These are phyloP conservation scores for Leucocoprinus sp. DNA, from an alignment of 768 basidiomycete species.

Conservation along the genomic window DNA sequence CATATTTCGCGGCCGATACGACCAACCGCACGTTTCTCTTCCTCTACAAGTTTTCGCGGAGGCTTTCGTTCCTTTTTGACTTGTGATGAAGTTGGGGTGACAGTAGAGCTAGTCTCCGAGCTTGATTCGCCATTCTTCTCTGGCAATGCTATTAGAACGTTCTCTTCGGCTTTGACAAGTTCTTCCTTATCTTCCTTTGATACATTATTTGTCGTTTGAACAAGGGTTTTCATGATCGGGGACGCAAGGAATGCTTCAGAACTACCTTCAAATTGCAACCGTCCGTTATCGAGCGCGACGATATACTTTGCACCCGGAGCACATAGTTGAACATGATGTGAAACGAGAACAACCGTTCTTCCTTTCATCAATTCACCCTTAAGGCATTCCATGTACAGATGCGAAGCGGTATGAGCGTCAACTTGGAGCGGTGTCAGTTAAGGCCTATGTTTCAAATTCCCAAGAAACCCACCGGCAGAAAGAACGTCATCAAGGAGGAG, in stretches of 20 bases:
- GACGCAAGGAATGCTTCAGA: conserved; percentile 59
- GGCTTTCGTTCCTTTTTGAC: conserved; percentile 27
- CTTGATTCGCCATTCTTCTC: conserved; percentile 39
- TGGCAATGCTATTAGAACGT: conserved; percentile 30
- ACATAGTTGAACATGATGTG: conserved; percentile 90
- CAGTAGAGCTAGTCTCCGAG: conserved; percentile 29
- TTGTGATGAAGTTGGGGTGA: conserved; percentile 24
- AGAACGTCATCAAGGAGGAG: conserved; percentile 81
- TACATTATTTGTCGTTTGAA: conserved; percentile 41
- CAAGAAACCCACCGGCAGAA: conserved; percentile 34
- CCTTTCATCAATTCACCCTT: conserved; percentile 74
- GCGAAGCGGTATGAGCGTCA: conserved; percentile 88
- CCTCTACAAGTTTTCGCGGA: conserved; percentile 80
- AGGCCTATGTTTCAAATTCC: background rate
- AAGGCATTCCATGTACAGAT: conserved; percentile 78
- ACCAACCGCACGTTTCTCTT: conserved; percentile 72
- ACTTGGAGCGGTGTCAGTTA: conserved; percentile 32
- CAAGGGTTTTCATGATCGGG: conserved; percentile 54
- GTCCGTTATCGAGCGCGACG: conserved; percentile 76
- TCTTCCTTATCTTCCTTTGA: conserved; percentile 37
- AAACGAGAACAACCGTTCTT: conserved; percentile 86
- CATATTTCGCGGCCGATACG: conserved; percentile 62
- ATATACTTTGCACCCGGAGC: conserved; percentile 73
- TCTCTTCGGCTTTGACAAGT: conserved; percentile 34
- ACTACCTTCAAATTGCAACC: conserved; percentile 67